Evolutionary conservation across 768 basidiomycete genomes (phyloP), one percentile per base, ranked within the genome.

Genomic region (Hygrophoropsis aurantiaca): DNA sequence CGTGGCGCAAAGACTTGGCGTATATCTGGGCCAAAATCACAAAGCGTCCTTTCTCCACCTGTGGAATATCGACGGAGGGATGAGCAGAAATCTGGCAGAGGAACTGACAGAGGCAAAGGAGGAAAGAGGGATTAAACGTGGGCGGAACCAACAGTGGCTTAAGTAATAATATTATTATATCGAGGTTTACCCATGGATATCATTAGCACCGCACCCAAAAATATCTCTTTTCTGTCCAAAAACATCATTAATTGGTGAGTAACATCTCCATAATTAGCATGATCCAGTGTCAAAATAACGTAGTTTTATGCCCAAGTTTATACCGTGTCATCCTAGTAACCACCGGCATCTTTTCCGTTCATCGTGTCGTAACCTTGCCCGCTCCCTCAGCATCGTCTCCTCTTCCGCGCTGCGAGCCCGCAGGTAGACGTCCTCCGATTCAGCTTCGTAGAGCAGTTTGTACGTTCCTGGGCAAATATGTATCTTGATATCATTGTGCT

Each of bases 401-500:
- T 67, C 74, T 41, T 66, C 72, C 35, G 25, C 42, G 23, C 61
- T 48, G 46, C 72, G 60, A 41, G 50, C 16, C 32, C 77, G 76
- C 66, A 69, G 69, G 19, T 81, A 38, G 25, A 64, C 56, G 36
- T 87, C 85, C 62, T 87, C 87, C n/a, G 73, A 67, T 32, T 81
- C 84, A 2, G 62, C 72, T 59, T 84, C 85, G 58, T 86, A 87
- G 63, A 84, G 65, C 23, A 91, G 57, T 64, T 81, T 85, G 74
- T 89, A 90, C 51, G 74, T 74, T 34, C 80, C 75, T 47, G 72
- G 55, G 40, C 74, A 70, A 24, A 91, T 74, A 46, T 81, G 79
- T 47, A 90, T 75, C 34, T 65, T 58, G 55, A 57, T 53, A 1
- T 44, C 58, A 6, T 54, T 60, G 43, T 58, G 55, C 25, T 50